Conservation (phyloP, 768 basidiomycete species). For the Boletus rex-veris region DNA sequence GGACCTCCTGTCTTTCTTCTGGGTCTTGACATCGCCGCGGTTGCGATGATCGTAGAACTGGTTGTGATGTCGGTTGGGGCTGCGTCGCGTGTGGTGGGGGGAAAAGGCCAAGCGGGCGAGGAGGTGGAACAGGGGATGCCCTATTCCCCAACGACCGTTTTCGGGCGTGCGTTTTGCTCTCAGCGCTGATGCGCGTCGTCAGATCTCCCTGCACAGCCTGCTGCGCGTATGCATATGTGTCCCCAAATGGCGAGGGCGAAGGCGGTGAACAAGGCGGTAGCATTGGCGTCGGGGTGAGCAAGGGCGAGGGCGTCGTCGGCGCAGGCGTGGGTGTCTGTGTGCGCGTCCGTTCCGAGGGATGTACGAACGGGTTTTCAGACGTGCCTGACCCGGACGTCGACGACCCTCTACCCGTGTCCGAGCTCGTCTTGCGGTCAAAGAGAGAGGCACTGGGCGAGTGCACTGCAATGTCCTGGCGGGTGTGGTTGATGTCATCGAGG, state of each 20-base stretch:
- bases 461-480: slow-evolving; percentile 34
- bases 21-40: slow-evolving; percentile 15
- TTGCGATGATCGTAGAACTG: slow-evolving; percentile 26
- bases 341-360: slow-evolving; percentile 21
- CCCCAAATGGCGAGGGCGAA: slow-evolving; percentile 35
- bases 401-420: not conserved
- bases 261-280: slow-evolving; percentile 3
- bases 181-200: not conserved
- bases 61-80: slow-evolving; percentile 36
- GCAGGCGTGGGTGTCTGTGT: not conserved
- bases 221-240: slow-evolving; percentile 23
- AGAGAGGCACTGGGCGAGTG: slow-evolving; percentile 24
- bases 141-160: slow-evolving; percentile 2
- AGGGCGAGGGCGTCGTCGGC: too few species aligned
- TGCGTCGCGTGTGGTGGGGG: slow-evolving; percentile 36
- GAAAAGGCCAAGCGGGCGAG: slow-evolving; percentile 60
- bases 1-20: slow-evolving; percentile 36
- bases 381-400: not conserved
- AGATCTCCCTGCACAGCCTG: slow-evolving; percentile 17
- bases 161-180: not conserved
- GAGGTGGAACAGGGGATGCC: slow-evolving; percentile 37
- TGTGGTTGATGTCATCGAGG: slow-evolving; percentile 47
- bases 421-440: slow-evolving; percentile 13
- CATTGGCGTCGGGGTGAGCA: not conserved
- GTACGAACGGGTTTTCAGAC: slow-evolving; percentile 45